Evolutionary conservation across 1,139 yeast genomes (phyloP).

Genomic region (Debaryomyces nepalensis): DNA sequence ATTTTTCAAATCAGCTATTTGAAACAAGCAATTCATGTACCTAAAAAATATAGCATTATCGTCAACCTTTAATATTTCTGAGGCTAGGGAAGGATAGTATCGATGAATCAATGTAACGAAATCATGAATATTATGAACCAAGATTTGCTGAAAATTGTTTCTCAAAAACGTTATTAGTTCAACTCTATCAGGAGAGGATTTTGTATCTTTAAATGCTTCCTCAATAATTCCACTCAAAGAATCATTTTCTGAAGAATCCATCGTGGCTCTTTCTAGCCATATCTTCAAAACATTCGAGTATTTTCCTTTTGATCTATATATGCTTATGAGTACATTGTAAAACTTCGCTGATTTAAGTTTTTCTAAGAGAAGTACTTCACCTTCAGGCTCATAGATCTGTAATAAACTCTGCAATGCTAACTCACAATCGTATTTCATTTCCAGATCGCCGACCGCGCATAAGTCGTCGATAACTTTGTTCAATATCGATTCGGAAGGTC

Average conservation of each 20-base stretch:
- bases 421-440: slow-evolving; percentile 64
- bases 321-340: slow-evolving; percentile 58
- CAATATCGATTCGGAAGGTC: slow-evolving; percentile 64
- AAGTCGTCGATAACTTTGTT: slow-evolving; percentile 53
- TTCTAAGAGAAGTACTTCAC: slow-evolving; percentile 51
- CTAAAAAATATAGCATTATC: slow-evolving; percentile 29
- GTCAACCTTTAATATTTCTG: slow-evolving; percentile 32
- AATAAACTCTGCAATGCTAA: slow-evolving; percentile 71
- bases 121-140: slow-evolving; percentile 37
- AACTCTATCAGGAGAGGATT: slow-evolving; percentile 34
- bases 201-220: slow-evolving; percentile 41
- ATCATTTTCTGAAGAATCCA: slow-evolving; percentile 13
- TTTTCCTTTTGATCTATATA: slow-evolving; percentile 58
- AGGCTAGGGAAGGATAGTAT: slow-evolving; percentile 45
- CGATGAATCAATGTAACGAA: slow-evolving; percentile 43
- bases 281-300: slow-evolving; percentile 53
- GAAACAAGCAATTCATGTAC: slow-evolving; percentile 34
- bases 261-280: slow-evolving; percentile 32
- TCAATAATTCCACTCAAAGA: slow-evolving; percentile 36
- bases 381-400: slow-evolving; percentile 62
- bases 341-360: slow-evolving; percentile 58
- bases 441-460: slow-evolving; percentile 47
- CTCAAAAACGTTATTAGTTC: slow-evolving; percentile 40
- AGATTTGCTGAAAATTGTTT: slow-evolving; percentile 41
- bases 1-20: slow-evolving; percentile 11